These are phyloP conservation scores for Candida railenensis DNA, from an alignment of 805 yeast genomes.

Conservation along the genomic window DNA sequence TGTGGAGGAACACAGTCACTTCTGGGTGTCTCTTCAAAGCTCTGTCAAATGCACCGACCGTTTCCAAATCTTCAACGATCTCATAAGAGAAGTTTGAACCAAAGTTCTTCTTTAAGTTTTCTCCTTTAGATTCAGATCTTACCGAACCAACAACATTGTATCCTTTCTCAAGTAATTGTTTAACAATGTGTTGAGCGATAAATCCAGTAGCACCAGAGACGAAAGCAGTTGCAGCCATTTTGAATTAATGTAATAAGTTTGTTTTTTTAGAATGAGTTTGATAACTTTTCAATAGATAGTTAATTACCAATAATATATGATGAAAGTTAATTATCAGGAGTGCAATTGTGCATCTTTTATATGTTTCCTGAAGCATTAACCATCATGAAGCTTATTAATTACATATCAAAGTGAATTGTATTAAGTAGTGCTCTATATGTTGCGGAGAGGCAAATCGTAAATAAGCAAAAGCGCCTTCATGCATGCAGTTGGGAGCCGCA, in stretches of 20 bases:
- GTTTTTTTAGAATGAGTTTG: not conserved
- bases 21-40: slow-evolving; percentile 49
- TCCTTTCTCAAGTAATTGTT: slow-evolving; percentile 30
- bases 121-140: slow-evolving; percentile 42
- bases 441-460: too few relatives aligned
- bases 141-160: slow-evolving; percentile 50
- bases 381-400: too few relatives aligned
- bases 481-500: too few relatives aligned
- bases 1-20: slow-evolving; percentile 54
- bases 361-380: too few relatives aligned
- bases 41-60: slow-evolving; percentile 43
- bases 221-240: slow-evolving; percentile 22
- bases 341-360: too few relatives aligned
- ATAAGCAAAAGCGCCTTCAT: too few relatives aligned
- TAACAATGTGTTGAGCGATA: slow-evolving; percentile 48
- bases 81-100: slow-evolving; percentile 34
- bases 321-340: too few relatives aligned
- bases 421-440: too few relatives aligned
- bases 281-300: too few relatives aligned
- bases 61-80: slow-evolving; percentile 48
- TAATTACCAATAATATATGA: too few relatives aligned
- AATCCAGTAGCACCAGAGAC: slow-evolving; percentile 52
- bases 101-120: slow-evolving; percentile 27
- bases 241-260: not conserved
- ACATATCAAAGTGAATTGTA: too few relatives aligned